Base-by-base conservation (phyloP, 1,284 basidiomycete genomes). In the Amylostereum areolatum region DNA sequence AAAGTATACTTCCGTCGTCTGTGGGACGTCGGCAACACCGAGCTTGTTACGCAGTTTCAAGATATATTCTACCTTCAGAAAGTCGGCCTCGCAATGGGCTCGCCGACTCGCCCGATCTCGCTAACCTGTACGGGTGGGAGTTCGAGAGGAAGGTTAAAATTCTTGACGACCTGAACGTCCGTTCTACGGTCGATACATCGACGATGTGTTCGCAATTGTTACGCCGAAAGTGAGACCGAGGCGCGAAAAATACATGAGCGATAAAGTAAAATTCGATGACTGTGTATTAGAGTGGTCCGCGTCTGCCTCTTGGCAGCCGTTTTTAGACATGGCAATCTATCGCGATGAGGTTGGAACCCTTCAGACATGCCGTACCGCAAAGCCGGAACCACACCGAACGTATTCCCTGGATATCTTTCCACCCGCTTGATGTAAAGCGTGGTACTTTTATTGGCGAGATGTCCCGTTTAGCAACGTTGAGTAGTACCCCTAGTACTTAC, bases 151-250 rank as follows among this genome's bases (percentile, higher is more conserved):
- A 31, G 51, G 24, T n/a, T 31, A 11, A 33, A 55, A 10, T 55
- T 64, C 24, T 27, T 56, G 11, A 35, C 49, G 12, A 39, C 60
- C 49, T 59, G 8, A n/a, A 10, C 43, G 68, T 35, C 47, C 55
- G 0, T 69, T 68, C 50, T 71, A 69, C 51, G 62, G 67, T 0
- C 48, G 68, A 3, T 72, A 67, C 50, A 69, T 72, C 53, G 68
- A 71, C 52, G 69, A 72, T 48, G 56, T 57, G 45, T 51, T 68
- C 12, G 59, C 52, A 0, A 45, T 71, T 6, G 60, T 1, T 62
- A 62, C 35, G 66, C 63, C 4, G 7, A 45, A 0, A 55, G 56
- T 35, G 33, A 35, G 31, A 56, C 55, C 46, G 34, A 53, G 4
- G 58, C 63, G 39, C 66, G 0, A 7, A 64, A 25, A 8, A n/a